Evolutionary conservation across 805 yeast species (phyloP).

Genomic region (Saccharomycopsis sp.): DNA sequence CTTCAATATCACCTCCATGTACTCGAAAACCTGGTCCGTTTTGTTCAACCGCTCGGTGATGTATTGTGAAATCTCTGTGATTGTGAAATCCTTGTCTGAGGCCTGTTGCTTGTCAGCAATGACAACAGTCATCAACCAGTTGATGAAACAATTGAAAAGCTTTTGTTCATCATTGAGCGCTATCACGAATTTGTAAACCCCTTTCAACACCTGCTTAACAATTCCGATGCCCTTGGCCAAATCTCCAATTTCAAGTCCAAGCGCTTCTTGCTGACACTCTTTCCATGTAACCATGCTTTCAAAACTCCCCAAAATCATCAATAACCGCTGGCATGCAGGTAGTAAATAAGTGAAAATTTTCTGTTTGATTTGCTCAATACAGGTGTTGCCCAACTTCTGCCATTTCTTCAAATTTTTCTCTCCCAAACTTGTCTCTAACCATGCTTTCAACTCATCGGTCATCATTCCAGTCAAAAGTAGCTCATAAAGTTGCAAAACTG

Average conservation of each 20-base stretch:
- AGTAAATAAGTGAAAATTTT: slow-evolving; percentile 40
- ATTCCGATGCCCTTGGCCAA: slow-evolving; percentile 12
- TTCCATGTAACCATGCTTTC: slow-evolving; percentile 30
- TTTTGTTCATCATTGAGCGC: slow-evolving; percentile 39
- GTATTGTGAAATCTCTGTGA: slow-evolving; percentile 25
- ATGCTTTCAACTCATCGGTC: slow-evolving; percentile 41
- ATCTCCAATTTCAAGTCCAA: background rate
- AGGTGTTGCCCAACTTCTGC: slow-evolving; percentile 39
- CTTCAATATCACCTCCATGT: background rate
- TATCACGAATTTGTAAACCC: slow-evolving; percentile 31
- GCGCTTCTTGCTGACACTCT: slow-evolving; percentile 10
- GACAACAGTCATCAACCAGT: slow-evolving; percentile 33
- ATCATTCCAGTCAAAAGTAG: slow-evolving; percentile 43
- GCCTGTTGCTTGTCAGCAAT: no score
- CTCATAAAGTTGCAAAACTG: slow-evolving; percentile 33
- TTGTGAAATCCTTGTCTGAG: slow-evolving; percentile 16
- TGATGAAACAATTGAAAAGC: slow-evolving; percentile 34
- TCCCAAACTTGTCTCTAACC: slow-evolving; percentile 57
- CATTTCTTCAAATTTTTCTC: slow-evolving; percentile 56
- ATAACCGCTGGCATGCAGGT: slow-evolving; percentile 47
- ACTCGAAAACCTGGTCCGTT: slow-evolving; percentile 19
- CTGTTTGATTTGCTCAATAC: slow-evolving; percentile 43
- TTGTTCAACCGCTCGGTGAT: slow-evolving; percentile 24
- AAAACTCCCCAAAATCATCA: slow-evolving; percentile 37
- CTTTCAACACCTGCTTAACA: slow-evolving; percentile 25